These are phyloP conservation scores for Lathyrus oleraceus DNA, from an alignment of 306 rosid species.

Conservation along the genomic window DNA sequence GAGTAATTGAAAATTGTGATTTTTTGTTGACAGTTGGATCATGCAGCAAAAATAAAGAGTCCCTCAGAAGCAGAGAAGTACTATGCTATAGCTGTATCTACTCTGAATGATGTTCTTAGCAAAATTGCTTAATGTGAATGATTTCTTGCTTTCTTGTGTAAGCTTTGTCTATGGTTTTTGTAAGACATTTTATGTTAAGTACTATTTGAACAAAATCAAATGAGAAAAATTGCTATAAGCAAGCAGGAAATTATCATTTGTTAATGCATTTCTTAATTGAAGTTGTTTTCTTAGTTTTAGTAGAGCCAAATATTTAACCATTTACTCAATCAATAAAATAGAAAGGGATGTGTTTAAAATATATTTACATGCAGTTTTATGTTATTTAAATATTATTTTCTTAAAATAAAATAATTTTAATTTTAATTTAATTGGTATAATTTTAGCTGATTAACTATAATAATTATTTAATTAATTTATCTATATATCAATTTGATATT, in stretches of 20 bases:
- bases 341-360: too few species aligned
- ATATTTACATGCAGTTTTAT: too few species aligned
- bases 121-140: constrained; percentile 68
- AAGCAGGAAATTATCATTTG: constrained; percentile 5
- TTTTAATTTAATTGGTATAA: too few species aligned
- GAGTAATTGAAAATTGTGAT: neutral
- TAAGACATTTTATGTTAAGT: constrained; percentile 46
- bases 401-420: too few species aligned
- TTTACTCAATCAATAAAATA: too few species aligned
- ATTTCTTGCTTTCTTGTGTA: constrained; percentile 50
- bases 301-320: neutral
- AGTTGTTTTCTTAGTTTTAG: neutral
- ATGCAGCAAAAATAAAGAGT: constrained; percentile 95
- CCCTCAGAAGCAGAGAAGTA: constrained; percentile 85
- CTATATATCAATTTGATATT: too few species aligned
- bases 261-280: constrained; percentile 2
- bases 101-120: constrained; percentile 78
- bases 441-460: too few species aligned
- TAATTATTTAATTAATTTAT: too few species aligned
- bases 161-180: constrained; percentile 42
- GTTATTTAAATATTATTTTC: too few species aligned
- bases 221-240: constrained; percentile 38
- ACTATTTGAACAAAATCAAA: constrained; percentile 49
- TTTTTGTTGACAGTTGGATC: constrained; percentile 66
- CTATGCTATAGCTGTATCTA: constrained; percentile 71